These are phyloP conservation scores for Entophlyctis luteolus DNA, from an alignment of 192 early-diverging fungal genomes.

Conservation along the genomic window DNA sequence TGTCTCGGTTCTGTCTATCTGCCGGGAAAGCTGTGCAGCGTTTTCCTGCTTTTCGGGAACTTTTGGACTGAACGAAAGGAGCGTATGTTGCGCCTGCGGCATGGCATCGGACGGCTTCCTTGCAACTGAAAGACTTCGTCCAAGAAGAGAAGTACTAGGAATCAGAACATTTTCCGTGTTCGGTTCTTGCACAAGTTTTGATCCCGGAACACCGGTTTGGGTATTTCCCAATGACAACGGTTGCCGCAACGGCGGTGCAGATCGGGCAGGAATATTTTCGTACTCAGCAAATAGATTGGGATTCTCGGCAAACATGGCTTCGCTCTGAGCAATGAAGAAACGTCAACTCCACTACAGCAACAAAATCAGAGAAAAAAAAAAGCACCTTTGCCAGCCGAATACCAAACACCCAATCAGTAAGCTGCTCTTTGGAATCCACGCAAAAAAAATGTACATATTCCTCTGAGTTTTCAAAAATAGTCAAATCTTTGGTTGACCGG, in stretches of 20 bases:
- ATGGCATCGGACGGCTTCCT: not conserved
- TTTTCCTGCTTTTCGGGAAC: not conserved
- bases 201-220: not conserved
- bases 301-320: slow-evolving; percentile 40
- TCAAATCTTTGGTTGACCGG: slow-evolving; percentile 71
- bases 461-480: slow-evolving; percentile 77
- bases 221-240: not conserved
- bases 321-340: slow-evolving; percentile 18
- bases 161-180: not conserved
- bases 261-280: slow-evolving; percentile 28
- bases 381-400: slow-evolving; percentile 67
- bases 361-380: not conserved
- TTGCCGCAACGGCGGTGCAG: not conserved
- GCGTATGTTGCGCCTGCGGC: not conserved
- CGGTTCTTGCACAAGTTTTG: not conserved
- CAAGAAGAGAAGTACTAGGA: slow-evolving; percentile 4
- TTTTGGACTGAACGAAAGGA: not conserved
- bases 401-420: slow-evolving; percentile 71
- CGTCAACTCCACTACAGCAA: not conserved
- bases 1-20: too few species aligned
- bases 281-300: slow-evolving; percentile 45
- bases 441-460: slow-evolving; percentile 79
- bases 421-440: slow-evolving; percentile 57
- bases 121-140: not conserved
- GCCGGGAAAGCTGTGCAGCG: too few species aligned